Base-by-base conservation (phyloP, 2,329 filamentous ascomycete species). In the Scopulariopsis brevicaulis region DNA sequence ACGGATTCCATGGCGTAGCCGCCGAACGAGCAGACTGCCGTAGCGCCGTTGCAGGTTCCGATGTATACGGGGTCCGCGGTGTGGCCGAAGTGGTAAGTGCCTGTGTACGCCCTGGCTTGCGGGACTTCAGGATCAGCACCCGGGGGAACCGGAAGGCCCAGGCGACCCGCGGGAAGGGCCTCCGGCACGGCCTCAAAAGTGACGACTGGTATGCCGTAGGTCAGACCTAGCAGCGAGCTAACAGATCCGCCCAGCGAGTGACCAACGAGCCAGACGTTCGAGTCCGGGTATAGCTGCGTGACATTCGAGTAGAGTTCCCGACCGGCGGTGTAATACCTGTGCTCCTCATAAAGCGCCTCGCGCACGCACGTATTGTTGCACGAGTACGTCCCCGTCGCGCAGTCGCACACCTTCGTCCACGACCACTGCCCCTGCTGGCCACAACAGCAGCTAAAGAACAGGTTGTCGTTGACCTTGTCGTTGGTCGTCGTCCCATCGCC, bases 381-480 rank as follows among this genome's bases (percentile, higher is more conserved):
- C 15, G 86, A 86, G 68, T 91, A 97, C 1, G 91, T 90, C 12
- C 84, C 83, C 1, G 88, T 89, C 61, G 91, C 90, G 69, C 94
- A 99, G 69, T 96, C 88, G 72, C 94, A 99, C 58, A 96, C 91
- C 68, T 95, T 87, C 60, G 89, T 86, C 86, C 91, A 96, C 18
- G 91, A 84, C 74, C 86, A 91, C 62, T 91, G 90, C 0, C 92
- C 91, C 65, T 95, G 92, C 72, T 96, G 91, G 4, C 85, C 94
- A 72, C 94, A 99, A 71, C 94, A 99, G 74, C 94, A 99, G 68
- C 92, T 96, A 74, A 96, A 96, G 72, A 96, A 96, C 11, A 99
- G 78, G 68, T 99, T 99, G 72, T 99, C 94, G 69, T 97, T 99
- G 66, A 92, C 78, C 74, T 99, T 99, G 74, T 99, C 94, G 64